A percentile compares a stretch with the other conserved stretches of the same genome.
Evolutionary conservation across 768 basidiomycete genomes (phyloP).

Genomic region (Pleurotus citrinopileatus): DNA sequence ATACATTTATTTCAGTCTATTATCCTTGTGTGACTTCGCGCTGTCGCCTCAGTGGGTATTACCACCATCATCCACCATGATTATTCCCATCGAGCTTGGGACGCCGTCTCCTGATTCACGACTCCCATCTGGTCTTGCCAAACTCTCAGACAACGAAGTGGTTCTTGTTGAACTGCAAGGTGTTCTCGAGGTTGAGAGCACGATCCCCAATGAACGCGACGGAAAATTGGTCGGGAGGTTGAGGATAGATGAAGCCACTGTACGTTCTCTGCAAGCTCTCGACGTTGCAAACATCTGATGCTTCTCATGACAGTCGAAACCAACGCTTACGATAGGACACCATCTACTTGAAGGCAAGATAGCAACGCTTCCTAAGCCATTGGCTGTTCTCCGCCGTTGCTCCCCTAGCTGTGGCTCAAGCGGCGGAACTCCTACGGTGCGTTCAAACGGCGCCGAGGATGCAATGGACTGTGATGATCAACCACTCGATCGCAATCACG

Average conservation of each 20-base stretch:
- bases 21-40: too few relatives aligned
- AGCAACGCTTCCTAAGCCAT: conserved; percentile 69
- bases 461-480: conserved; percentile 15
- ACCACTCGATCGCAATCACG: background rate
- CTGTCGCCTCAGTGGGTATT: too few relatives aligned
- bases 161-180: conserved; percentile 90
- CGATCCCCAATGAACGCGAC: conserved; percentile 54
- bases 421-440: conserved; percentile 12
- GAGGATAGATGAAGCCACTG: conserved; percentile 51
- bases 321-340: conserved; percentile 81
- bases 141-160: conserved; percentile 75
- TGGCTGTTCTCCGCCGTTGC: conserved; percentile 68
- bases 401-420: too few relatives aligned
- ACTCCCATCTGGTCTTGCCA: conserved; percentile 63
- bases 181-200: conserved; percentile 65
- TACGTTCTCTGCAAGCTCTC: background rate
- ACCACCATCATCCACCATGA: conserved; percentile 38
- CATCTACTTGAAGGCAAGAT: conserved; percentile 91
- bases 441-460: conserved; percentile 16
- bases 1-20: too few relatives aligned
- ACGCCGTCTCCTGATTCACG: conserved; percentile 35
- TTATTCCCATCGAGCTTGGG: conserved; percentile 57
- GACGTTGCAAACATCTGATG: background rate
- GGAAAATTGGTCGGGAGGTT: conserved; percentile 81
- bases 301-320: conserved; percentile 60